Evolutionary conservation across 1,284 basidiomycete species (phyloP), one percentile per base, ranked within the genome.

Genomic region (Gymnopus androsaceus): DNA sequence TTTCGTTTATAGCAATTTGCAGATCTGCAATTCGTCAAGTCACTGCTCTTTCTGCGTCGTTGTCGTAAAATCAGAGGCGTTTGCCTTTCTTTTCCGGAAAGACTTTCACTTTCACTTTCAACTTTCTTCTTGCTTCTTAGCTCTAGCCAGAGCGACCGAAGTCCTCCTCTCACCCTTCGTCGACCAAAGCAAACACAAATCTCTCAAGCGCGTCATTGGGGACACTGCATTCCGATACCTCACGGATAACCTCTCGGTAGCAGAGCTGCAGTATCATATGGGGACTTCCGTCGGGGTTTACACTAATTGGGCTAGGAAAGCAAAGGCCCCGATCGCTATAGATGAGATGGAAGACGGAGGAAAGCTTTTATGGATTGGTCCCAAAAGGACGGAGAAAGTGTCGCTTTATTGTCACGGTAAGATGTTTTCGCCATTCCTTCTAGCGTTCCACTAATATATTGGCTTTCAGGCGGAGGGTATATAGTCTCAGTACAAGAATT

Each of bases 331-430:
- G 3, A 40, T 48, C 12, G 19, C 62, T 2, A 59, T 68, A 1
- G 69, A 68, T 19, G 63, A 66, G 23, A n/a, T 70, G 7, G 65
- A 61, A 11, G 55, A 63, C 1, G 62, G 58, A 27, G 66, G 59
- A 0, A 64, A 55, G 38, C 49, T 71, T 15, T 51, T 70, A 14
- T 72, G 70, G 69, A 61, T 72, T 37, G 62, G 61, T 14, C 62
- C 63, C 3, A 66, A 65, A 37, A 42, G 58, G 7, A 63, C 60
- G 2, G 64, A 68, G 25, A 62, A 61, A 11, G 65, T 71, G 19
- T 48, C 71, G 28, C 54, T 71, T 14, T 70, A 68, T 55, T 55
- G 66, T 27, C 70, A 72, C 51, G 72, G 70, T 69, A n/a, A n/a
- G n/a, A n/a, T n/a, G n/a, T n/a, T n/a, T n/a, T n/a, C n/a, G n/a